Conservation (phyloP, 352 stramenopile genomes). For the Globisporangium rhizosaccharum region DNA sequence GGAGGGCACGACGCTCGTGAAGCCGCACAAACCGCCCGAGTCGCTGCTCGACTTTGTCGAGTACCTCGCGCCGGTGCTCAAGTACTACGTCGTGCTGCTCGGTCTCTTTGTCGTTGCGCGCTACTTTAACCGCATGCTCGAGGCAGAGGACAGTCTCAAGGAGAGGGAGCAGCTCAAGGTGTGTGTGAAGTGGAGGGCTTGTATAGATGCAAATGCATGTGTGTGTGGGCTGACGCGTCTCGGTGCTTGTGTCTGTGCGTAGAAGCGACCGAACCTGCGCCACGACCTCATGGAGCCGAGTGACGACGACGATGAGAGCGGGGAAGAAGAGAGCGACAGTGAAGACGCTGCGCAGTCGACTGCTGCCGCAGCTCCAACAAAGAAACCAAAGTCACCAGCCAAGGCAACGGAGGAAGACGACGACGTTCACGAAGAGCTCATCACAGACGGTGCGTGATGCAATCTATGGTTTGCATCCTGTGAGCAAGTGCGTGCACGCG, state of each 20-base stretch:
- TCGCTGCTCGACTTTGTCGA: slow-evolving; percentile 51
- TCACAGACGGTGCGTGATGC: slow-evolving; percentile 52
- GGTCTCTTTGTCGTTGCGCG: slow-evolving; percentile 51
- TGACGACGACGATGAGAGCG: slow-evolving; percentile 33
- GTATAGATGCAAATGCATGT: background rate
- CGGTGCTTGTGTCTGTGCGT: background rate
- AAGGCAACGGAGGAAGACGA: slow-evolving; percentile 24
- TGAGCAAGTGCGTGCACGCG: background rate
- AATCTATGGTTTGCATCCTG: background rate
- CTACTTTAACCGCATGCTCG: slow-evolving; percentile 55
- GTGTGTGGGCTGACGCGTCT: background rate
- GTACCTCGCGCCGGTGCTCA: slow-evolving; percentile 55
- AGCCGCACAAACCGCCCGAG: slow-evolving; percentile 21
- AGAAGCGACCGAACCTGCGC: slow-evolving; percentile 35
- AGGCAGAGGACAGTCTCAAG: slow-evolving; percentile 37
- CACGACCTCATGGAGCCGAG: slow-evolving; percentile 43
- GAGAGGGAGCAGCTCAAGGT: slow-evolving; percentile 28
- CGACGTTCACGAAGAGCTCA: slow-evolving; percentile 63
- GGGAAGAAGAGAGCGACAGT: slow-evolving; percentile 25
- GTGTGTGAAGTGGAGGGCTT: background rate
- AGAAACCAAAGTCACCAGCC: slow-evolving; percentile 1
- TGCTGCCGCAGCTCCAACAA: too few relatives aligned
- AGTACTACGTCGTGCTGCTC: slow-evolving; percentile 71
- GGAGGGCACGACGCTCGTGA: slow-evolving; percentile 1
- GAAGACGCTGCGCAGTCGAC: background rate